phyloP scores from a whole-genome alignment of 192 early-diverging fungal species.

The Coemansia sp. region DNA sequence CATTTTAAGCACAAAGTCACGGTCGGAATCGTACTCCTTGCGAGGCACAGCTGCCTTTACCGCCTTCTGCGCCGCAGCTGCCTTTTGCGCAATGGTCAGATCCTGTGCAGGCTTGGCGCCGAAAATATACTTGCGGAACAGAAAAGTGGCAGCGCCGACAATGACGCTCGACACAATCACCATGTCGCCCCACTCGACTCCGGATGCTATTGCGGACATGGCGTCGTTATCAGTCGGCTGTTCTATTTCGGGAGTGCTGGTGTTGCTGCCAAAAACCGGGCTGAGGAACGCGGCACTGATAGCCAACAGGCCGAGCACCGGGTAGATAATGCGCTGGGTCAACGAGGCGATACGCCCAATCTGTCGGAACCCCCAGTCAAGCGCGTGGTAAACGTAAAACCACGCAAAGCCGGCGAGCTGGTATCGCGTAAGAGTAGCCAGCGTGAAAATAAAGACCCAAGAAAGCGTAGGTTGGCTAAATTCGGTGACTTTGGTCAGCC shows the following conservation, averaged over 20 bases:
- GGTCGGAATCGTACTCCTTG: slow-evolving; percentile 32
- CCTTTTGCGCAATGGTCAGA: slow-evolving; percentile 37
- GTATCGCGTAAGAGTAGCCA: slow-evolving; percentile 45
- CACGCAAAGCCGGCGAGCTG: slow-evolving; percentile 44
- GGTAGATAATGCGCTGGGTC: slow-evolving; percentile 22
- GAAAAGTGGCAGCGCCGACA: slow-evolving; percentile 47
- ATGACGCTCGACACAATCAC: slow-evolving; percentile 50
- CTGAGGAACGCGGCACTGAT: slow-evolving; percentile 9
- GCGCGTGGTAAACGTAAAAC: slow-evolving; percentile 48
- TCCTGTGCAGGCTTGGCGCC: slow-evolving; percentile 19
- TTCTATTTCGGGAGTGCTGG: slow-evolving; percentile 6
- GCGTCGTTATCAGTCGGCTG: background rate
- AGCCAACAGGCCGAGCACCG: slow-evolving; percentile 20
- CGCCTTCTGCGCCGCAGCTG: slow-evolving; percentile 9
- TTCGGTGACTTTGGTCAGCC: too few species aligned
- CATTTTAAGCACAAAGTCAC: slow-evolving; percentile 56
- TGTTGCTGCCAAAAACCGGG: slow-evolving; percentile 11
- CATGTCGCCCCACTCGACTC: slow-evolving; percentile 53
- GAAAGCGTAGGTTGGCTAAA: too few species aligned
- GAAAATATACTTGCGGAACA: slow-evolving; percentile 53
- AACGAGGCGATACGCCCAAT: slow-evolving; percentile 26
- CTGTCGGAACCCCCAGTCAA: slow-evolving; percentile 42
- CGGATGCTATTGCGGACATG: slow-evolving; percentile 5
- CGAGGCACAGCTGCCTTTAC: background rate
- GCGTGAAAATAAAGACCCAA: slow-evolving; percentile 1